These are phyloP conservation scores for Cladophialophora chaetospira DNA, from an alignment of 2,329 filamentous ascomycete genomes.

Conservation along the genomic window DNA sequence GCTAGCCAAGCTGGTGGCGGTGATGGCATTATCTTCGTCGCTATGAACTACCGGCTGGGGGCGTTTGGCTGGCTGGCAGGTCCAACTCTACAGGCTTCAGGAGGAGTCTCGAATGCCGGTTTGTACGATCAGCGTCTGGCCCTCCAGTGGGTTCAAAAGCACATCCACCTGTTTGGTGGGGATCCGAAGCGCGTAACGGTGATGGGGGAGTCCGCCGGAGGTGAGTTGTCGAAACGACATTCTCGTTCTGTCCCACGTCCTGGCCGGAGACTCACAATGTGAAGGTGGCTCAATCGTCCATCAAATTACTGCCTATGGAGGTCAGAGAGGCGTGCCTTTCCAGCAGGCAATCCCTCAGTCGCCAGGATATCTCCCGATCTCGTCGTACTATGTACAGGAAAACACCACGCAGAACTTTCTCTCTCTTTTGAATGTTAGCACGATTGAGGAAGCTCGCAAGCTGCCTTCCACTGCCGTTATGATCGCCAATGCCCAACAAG, in stretches of 20 bases:
- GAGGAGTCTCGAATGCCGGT: slow-evolving; percentile 53
- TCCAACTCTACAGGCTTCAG: slow-evolving; percentile 43
- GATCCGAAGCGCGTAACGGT: slow-evolving; percentile 54
- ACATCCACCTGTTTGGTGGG: slow-evolving; percentile 60
- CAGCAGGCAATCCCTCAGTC: slow-evolving; percentile 49
- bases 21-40: slow-evolving; percentile 50
- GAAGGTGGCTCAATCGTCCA: slow-evolving; percentile 57
- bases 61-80: slow-evolving; percentile 53
- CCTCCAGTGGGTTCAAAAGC: slow-evolving; percentile 58
- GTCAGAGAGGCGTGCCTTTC: slow-evolving; percentile 38
- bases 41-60: slow-evolving; percentile 52
- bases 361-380: slow-evolving; percentile 42
- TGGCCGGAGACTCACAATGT: neutral
- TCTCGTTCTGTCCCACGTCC: neutral
- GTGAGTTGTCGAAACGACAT: slow-evolving; percentile 12
- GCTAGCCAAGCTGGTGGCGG: slow-evolving; percentile 44
- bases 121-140: slow-evolving; percentile 55
- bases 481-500: slow-evolving; percentile 48
- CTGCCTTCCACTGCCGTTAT: slow-evolving; percentile 45
- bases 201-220: slow-evolving; percentile 55
- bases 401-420: slow-evolving; percentile 44
- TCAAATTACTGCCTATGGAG: slow-evolving; percentile 57
- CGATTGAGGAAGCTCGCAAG: slow-evolving; percentile 47
- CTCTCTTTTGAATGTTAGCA: slow-evolving; percentile 45
- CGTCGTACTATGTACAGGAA: slow-evolving; percentile 43